A percentile compares a stretch with the other conserved stretches of the same genome.
Evolutionary conservation across 1,284 basidiomycete genomes (phyloP).

Genomic region (Melanopsichium pennsylvanicum): DNA sequence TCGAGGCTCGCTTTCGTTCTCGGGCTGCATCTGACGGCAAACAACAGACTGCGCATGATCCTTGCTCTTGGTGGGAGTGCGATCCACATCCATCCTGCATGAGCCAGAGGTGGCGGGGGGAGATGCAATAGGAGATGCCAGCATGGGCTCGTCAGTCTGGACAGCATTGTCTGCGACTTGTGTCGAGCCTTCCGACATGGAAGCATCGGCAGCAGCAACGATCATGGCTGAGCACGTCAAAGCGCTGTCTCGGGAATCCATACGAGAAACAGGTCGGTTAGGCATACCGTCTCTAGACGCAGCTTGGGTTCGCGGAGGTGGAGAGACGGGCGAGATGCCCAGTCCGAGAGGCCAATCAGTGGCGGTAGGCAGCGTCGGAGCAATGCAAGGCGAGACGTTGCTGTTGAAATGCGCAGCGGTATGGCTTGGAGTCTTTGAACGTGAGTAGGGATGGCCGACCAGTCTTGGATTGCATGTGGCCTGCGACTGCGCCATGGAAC

Average conservation of each 20-base stretch:
- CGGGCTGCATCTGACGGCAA: too few species aligned
- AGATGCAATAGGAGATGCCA: conserved; percentile 7
- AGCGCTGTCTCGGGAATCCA: too few species aligned
- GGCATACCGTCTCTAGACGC: conserved; percentile 8
- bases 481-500: too few species aligned
- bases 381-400: conserved; percentile 2
- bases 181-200: too few species aligned
- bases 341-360: conserved; percentile 9
- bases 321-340: conserved; percentile 26
- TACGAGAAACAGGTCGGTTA: too few species aligned
- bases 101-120: neutral
- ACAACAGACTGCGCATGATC: neutral
- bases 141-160: conserved; percentile 14
- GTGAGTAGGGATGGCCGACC: conserved; percentile 26
- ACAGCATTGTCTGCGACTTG: too few species aligned
- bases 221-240: too few species aligned
- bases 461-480: too few species aligned
- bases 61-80: conserved; percentile 37
- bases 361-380: neutral
- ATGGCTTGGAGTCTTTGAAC: conserved; percentile 26
- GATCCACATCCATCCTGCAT: conserved; percentile 20
- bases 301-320: conserved; percentile 12
- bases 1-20: conserved; percentile 11
- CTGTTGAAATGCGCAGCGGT: neutral
- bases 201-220: too few species aligned